Evolutionary conservation across 2,329 filamentous ascomycete genomes (phyloP), one percentile per base, ranked within the genome.

Genomic region (Bipolaris zeicola): DNA sequence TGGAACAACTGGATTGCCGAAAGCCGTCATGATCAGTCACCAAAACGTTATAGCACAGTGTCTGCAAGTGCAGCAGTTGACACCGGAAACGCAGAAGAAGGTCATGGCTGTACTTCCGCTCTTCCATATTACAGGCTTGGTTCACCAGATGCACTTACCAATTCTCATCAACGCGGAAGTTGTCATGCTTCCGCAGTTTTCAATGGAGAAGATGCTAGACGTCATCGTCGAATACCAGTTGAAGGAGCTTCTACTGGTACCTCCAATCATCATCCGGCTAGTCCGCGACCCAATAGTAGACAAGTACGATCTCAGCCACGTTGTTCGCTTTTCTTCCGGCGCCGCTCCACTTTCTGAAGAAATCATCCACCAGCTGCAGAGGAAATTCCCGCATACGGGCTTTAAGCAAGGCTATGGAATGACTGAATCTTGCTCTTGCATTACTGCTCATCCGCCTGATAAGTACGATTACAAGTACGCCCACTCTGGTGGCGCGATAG

Each of bases 371-470:
- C 77, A 82, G 22, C 75, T 89, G 13, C 73, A 83, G 55, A 76
- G 79, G 57, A 82, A 80, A 45, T 88, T 87, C 64, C 86, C 86
- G 0, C 74, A 80, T 1, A 85, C 82, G 0, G 85, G 84, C 0
- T 87, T 89, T 71, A 85, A 85, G 63, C 86, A 88, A 66, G 86
- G 85, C 1, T 89, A 88, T 64, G 87, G 87, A 26, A 89, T 89
- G 86, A 89, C 87, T 0, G 87, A 89, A 69, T 83, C 80, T 0
- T 89, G 85, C 68, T 81, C 78, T 2, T 88, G 85, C 61, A 86
- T 89, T 59, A 87, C 85, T 0, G 80, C 83, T 0, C 86, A 88
- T 51, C 84, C 86, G 4, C 82, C 82, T 0, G 77, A 80, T 1
- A 80, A 81, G 45, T 85, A 83, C 57, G 78, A 78, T 11, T 89